phyloP scores from a whole-genome alignment of 192 early-diverging fungal genomes.

The Chytriomyces confervae region DNA sequence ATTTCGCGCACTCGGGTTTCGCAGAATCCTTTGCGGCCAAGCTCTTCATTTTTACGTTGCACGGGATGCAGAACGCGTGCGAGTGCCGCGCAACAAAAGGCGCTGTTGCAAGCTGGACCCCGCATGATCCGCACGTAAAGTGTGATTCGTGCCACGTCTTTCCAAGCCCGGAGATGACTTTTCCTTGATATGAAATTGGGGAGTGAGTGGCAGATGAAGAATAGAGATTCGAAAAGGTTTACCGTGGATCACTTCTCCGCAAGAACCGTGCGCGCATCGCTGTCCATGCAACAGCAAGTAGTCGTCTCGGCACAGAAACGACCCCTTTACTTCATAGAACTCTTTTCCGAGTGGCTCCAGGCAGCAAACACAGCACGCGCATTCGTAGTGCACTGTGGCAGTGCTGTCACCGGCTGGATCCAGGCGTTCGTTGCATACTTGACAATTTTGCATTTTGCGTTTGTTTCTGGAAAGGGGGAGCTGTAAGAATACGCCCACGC shows the following conservation, averaged over 20 bases:
- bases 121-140: conserved; percentile 52
- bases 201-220: background rate
- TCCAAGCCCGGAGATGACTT: conserved; percentile 54
- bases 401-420: background rate
- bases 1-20: conserved; percentile 34
- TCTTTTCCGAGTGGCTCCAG: background rate
- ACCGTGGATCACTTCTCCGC: conserved; percentile 23
- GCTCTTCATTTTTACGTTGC: conserved; percentile 42
- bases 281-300: background rate
- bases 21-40: conserved; percentile 25
- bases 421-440: no score
- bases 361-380: background rate
- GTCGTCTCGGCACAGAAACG: background rate
- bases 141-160: conserved; percentile 61
- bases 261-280: conserved; percentile 7
- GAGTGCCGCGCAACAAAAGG: conserved; percentile 51
- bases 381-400: background rate
- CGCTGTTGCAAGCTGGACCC: conserved; percentile 32
- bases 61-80: conserved; percentile 57
- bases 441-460: no score
- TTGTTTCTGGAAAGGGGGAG: no score
- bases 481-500: no score
- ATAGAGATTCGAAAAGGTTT: no score
- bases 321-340: background rate
- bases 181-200: conserved; percentile 34